Percentiles rank a stretch among this genome's conserved stretches.
These are phyloP conservation scores for Paracamarosporium sp. DNA, from an alignment of 2,329 filamentous ascomycete species.

Conservation along the genomic window DNA sequence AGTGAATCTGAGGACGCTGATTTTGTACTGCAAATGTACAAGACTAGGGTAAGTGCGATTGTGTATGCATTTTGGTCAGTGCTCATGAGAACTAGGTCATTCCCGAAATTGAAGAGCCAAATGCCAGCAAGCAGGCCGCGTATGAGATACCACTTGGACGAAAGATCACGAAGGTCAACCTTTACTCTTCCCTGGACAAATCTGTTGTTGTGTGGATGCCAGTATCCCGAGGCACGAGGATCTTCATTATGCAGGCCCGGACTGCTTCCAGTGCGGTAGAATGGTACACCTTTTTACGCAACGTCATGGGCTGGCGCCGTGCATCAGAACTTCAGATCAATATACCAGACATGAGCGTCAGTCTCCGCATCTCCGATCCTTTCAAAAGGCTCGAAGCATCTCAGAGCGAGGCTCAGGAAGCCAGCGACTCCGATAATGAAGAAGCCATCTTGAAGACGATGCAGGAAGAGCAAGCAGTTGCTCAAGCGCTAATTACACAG, in stretches of 20 bases:
- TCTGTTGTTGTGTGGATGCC: conserved; percentile 69
- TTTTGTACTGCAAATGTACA: conserved; percentile 66
- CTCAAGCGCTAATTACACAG: conserved; percentile 61
- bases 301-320: conserved; percentile 65
- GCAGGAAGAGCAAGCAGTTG: conserved; percentile 62
- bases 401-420: conserved; percentile 48
- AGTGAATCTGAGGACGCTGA: conserved; percentile 61
- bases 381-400: conserved; percentile 61
- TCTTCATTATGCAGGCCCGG: conserved; percentile 66
- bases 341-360: conserved; percentile 68
- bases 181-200: conserved; percentile 72
- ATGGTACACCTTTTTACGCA: conserved; percentile 72
- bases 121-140: conserved; percentile 61
- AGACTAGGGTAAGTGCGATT: conserved; percentile 56
- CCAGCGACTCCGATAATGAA: conserved; percentile 54
- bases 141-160: conserved; percentile 64
- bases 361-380: conserved; percentile 64
- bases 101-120: conserved; percentile 61
- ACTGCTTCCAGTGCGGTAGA: conserved; percentile 69
- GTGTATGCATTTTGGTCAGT: not conserved
- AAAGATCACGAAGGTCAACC: conserved; percentile 63
- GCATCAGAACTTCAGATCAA: conserved; percentile 64
- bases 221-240: conserved; percentile 60
- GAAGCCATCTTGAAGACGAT: conserved; percentile 53
- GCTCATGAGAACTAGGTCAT: conserved; percentile 55